Evolutionary conservation across 495 filamentous ascomycete genomes (phyloP).

Genomic region (Podospora bellae-mahoneyi): DNA sequence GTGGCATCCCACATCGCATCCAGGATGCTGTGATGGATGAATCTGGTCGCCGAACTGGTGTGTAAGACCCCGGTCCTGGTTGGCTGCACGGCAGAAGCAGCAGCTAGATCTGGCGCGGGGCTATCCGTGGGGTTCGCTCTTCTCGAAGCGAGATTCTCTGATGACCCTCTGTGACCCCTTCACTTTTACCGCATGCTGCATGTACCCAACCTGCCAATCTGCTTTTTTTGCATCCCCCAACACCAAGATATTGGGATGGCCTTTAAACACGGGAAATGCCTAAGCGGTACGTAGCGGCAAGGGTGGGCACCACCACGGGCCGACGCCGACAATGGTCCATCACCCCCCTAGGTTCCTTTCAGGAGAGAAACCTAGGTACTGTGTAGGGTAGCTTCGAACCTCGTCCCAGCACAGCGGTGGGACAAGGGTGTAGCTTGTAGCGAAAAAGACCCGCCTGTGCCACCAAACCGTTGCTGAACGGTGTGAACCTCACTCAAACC

Average conservation of each 20-base stretch:
- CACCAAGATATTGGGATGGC: neutral
- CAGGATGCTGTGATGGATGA: slow-evolving; percentile 5
- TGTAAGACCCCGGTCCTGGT: slow-evolving; percentile 16
- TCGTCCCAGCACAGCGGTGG: slow-evolving; percentile 6
- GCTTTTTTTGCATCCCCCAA: neutral
- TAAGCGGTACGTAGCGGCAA: neutral
- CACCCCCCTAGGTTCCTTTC: too few species aligned
- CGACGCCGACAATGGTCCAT: neutral
- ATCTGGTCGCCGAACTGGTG: slow-evolving; percentile 4
- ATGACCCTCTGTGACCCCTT: neutral
- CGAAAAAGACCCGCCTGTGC: slow-evolving; percentile 10
- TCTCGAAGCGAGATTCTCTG: neutral
- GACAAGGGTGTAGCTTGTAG: slow-evolving; percentile 10
- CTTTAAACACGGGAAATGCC: neutral
- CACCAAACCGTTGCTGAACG: slow-evolving; percentile 16
- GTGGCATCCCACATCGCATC: neutral
- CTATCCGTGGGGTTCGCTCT: slow-evolving; percentile 23
- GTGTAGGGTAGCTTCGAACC: neutral
- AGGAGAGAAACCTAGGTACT: too few species aligned
- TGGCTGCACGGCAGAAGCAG: slow-evolving; percentile 10
- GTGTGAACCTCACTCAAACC: slow-evolving; percentile 4
- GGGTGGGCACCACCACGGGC: neutral
- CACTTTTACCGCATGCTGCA: neutral
- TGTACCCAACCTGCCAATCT: neutral
- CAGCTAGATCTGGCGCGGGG: slow-evolving; percentile 27